phyloP scores from a whole-genome alignment of 768 basidiomycete genomes.

The Pleurotus djamor region DNA sequence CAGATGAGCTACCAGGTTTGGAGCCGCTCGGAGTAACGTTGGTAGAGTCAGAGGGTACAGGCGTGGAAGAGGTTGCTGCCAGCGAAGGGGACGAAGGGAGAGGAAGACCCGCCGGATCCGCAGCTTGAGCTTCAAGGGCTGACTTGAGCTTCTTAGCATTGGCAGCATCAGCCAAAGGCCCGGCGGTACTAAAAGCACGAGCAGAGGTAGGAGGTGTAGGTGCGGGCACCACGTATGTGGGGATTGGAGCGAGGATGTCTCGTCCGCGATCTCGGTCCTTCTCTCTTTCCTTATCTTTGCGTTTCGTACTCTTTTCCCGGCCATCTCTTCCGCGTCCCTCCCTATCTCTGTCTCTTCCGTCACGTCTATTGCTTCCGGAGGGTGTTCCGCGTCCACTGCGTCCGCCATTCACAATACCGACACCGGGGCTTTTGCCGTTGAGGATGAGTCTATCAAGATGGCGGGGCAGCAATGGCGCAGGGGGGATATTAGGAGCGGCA shows the following conservation, averaged over 20 bases:
- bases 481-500: slow-evolving; percentile 79
- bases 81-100: background rate
- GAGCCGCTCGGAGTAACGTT: background rate
- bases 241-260: background rate
- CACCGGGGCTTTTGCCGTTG: slow-evolving; percentile 45
- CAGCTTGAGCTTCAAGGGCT: background rate
- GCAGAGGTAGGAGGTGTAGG: background rate
- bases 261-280: slow-evolving; percentile 8
- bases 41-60: background rate
- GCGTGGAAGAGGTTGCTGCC: background rate
- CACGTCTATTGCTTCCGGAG: slow-evolving; percentile 9
- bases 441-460: slow-evolving; percentile 94
- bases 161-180: background rate
- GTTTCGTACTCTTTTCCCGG: slow-evolving; percentile 6
- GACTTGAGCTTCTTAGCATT: background rate
- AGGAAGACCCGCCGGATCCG: background rate
- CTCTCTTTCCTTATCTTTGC: slow-evolving; percentile 14
- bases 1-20: background rate
- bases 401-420: slow-evolving; percentile 18
- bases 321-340: slow-evolving; percentile 6
- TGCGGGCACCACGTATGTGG: background rate
- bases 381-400: slow-evolving; percentile 13
- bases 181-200: background rate
- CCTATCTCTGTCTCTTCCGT: slow-evolving; percentile 16
- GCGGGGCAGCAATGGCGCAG: slow-evolving; percentile 84